A percentile compares a stretch with the other conserved stretches of the same genome.
Evolutionary conservation across 1,139 yeast genomes (phyloP).

Genomic region (Sugiyamaella neomexicana): DNA sequence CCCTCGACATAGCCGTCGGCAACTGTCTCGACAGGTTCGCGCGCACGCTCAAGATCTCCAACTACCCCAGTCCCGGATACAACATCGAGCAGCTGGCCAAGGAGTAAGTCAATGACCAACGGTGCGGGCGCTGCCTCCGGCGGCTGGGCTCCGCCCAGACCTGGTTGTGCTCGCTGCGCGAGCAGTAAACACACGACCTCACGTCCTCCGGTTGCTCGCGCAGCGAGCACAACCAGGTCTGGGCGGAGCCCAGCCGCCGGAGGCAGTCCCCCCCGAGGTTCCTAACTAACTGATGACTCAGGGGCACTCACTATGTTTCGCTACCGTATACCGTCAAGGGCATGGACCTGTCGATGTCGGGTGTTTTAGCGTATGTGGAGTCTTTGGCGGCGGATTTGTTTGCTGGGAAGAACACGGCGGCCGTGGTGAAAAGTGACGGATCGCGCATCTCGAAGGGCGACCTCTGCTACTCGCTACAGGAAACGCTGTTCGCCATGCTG

Average conservation of each 20-base stretch:
- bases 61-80: slow-evolving; percentile 96
- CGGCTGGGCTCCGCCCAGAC: background rate
- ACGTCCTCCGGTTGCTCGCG: no score
- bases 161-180: background rate
- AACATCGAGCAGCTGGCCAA: slow-evolving; percentile 94
- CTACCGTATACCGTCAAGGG: slow-evolving; percentile 97
- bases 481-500: slow-evolving; percentile 88
- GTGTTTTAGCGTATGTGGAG: slow-evolving; percentile 84
- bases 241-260: background rate
- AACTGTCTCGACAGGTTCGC: slow-evolving; percentile 97
- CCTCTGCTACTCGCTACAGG: slow-evolving; percentile 89
- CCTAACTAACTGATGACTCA: slow-evolving; percentile 7
- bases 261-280: background rate
- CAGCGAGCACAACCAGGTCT: no score
- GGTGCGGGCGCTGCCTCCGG: background rate
- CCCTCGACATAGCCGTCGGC: slow-evolving; percentile 95
- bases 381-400: slow-evolving; percentile 71
- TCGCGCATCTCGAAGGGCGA: slow-evolving; percentile 74
- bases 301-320: slow-evolving; percentile 63
- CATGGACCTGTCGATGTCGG: slow-evolving; percentile 97
- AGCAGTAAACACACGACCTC: no score
- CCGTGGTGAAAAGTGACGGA: slow-evolving; percentile 47
- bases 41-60: slow-evolving; percentile 79
- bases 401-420: slow-evolving; percentile 53
- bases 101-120: slow-evolving; percentile 34